Evolutionary conservation across 2,329 filamentous ascomycete genomes (phyloP).

Genomic region (Ascochyta viciae-villosae): DNA sequence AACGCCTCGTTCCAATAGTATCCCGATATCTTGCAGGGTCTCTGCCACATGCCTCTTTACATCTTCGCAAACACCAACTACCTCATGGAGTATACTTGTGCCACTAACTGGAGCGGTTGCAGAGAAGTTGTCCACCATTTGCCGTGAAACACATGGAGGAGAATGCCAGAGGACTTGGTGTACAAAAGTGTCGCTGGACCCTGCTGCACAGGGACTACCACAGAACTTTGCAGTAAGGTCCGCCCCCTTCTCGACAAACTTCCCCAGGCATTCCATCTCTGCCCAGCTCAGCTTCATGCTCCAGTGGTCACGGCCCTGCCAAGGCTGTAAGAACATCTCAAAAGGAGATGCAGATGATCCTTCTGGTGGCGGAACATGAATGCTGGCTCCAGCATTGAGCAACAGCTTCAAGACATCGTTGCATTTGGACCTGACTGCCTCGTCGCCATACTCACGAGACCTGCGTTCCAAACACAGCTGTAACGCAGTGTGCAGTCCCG

Average conservation of each 20-base stretch:
- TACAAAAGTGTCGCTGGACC: constrained; percentile 29
- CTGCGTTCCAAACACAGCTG: constrained; percentile 39
- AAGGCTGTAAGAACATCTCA: constrained; percentile 39
- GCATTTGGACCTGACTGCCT: constrained; percentile 21
- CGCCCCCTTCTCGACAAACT: constrained; percentile 37
- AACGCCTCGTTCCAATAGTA: constrained; percentile 35
- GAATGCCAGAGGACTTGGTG: constrained; percentile 47
- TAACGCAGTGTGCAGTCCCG: constrained; percentile 28
- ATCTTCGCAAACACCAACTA: constrained; percentile 40
- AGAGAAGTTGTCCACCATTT: constrained; percentile 32
- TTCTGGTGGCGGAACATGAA: constrained; percentile 27
- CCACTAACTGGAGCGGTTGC: constrained; percentile 23
- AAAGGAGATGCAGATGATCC: constrained; percentile 27
- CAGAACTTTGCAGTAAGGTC: constrained; percentile 30
- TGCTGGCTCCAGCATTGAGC: constrained; percentile 39
- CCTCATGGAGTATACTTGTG: constrained; percentile 34
- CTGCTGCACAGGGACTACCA: constrained; percentile 32
- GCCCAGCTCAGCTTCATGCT: constrained; percentile 22
- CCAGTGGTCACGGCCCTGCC: constrained; percentile 37
- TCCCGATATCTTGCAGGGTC: constrained; percentile 39
- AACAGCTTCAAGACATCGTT: constrained; percentile 39
- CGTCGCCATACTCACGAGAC: constrained; percentile 25
- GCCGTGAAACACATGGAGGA: constrained; percentile 31
- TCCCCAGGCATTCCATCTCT: constrained; percentile 37
- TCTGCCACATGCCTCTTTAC: constrained; percentile 41